phyloP scores from a whole-genome alignment of 257 asterid genomes.

The Henckelia pumila region DNA sequence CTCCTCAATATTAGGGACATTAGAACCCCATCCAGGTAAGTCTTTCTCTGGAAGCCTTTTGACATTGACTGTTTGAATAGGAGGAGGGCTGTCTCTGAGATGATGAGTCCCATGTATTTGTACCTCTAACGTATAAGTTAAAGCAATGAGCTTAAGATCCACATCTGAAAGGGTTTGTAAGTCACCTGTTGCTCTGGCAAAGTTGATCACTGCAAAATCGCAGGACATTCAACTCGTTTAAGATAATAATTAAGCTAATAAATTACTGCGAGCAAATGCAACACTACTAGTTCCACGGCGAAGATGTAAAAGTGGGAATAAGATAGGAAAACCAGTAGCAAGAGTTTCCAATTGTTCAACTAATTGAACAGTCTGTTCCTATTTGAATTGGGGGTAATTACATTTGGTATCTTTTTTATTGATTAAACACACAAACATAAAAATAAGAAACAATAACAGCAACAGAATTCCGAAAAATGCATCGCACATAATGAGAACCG shows the following conservation, averaged over 20 bases:
- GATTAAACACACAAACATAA: too few species aligned
- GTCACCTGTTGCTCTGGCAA: constrained; percentile 97
- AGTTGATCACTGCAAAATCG: constrained; percentile 60
- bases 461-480: not conserved
- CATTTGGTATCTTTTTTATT: too few species aligned
- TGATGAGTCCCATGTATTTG: constrained; percentile 82
- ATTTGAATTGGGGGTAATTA: not conserved
- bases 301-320: not conserved
- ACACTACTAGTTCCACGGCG: not conserved
- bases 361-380: not conserved
- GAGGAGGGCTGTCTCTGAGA: constrained; percentile 81
- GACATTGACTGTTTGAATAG: constrained; percentile 69
- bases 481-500: not conserved
- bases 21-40: constrained; percentile 97
- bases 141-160: constrained; percentile 93
- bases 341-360: not conserved
- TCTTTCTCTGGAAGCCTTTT: constrained; percentile 94
- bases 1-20: constrained; percentile 86
- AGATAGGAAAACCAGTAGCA: not conserved
- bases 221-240: constrained; percentile 12
- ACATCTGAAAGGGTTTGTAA: constrained; percentile 97
- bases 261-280: not conserved
- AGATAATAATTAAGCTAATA: constrained; percentile 15
- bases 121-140: constrained; percentile 76
- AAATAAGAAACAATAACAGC: too few species aligned